phyloP scores from a whole-genome alignment of 2,329 filamentous ascomycete species.

The Drechslera avenae region DNA sequence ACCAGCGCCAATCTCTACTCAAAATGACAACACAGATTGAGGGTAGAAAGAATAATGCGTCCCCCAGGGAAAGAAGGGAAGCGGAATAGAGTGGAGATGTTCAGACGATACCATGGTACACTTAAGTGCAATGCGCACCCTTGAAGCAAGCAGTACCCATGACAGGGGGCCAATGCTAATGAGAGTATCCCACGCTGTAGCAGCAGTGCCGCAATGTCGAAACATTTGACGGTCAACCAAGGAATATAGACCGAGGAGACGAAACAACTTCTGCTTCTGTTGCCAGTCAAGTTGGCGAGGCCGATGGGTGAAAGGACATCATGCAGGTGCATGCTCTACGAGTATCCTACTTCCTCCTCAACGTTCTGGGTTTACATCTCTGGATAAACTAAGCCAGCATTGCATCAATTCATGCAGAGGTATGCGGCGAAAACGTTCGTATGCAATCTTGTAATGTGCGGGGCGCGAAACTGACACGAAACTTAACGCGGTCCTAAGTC shows the following conservation, averaged over 20 bases:
- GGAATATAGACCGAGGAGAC: slow-evolving; percentile 13
- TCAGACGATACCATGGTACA: too few relatives aligned
- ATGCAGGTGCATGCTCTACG: neutral
- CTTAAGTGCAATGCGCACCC: neutral
- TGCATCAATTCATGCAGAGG: slow-evolving; percentile 1
- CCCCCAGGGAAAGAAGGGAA: slow-evolving; percentile 1
- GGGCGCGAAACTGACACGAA: slow-evolving; percentile 11
- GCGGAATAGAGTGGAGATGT: slow-evolving; percentile 6
- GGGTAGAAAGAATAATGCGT: neutral
- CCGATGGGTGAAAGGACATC: neutral
- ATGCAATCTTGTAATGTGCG: neutral
- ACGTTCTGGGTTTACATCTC: slow-evolving; percentile 2
- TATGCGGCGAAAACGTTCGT: neutral
- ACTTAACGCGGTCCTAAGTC: slow-evolving; percentile 1
- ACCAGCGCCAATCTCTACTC: slow-evolving; percentile 21
- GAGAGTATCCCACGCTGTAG: slow-evolving; percentile 22
- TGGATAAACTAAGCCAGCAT: neutral
- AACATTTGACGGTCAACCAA: slow-evolving; percentile 15
- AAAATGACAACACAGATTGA: slow-evolving; percentile 2
- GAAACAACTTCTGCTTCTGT: slow-evolving; percentile 15
- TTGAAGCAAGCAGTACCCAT: slow-evolving; percentile 2
- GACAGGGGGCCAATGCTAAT: slow-evolving; percentile 14
- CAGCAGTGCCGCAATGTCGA: slow-evolving; percentile 30
- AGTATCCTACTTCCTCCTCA: neutral
- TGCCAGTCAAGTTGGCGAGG: neutral